Evolutionary conservation across 2,329 filamentous ascomycete genomes (phyloP).

Genomic region (Colletotrichum aenigma): DNA sequence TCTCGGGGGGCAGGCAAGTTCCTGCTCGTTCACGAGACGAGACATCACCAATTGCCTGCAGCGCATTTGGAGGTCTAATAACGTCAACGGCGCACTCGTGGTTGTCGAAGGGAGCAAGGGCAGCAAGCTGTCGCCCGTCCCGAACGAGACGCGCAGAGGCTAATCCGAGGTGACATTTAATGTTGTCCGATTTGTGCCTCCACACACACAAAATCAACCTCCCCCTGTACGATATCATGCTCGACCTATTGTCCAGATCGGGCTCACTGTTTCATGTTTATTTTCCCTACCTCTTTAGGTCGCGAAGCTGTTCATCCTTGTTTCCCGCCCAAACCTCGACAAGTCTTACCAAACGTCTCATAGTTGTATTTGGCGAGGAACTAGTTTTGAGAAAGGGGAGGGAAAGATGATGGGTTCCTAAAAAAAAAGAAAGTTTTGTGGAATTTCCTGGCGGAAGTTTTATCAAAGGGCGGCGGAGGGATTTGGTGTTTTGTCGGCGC

Average conservation of each 20-base stretch:
- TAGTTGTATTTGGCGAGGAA: slow-evolving; percentile 24
- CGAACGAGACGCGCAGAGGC: slow-evolving; percentile 11
- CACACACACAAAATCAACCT: background rate
- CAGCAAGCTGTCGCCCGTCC: background rate
- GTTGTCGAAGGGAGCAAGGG: background rate
- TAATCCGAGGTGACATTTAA: background rate
- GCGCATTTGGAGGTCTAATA: background rate
- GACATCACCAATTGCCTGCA: background rate
- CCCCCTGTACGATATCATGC: slow-evolving; percentile 19
- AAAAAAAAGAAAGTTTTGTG: slow-evolving; percentile 18
- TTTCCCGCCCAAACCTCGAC: background rate
- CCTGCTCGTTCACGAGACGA: background rate
- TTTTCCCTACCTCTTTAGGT: background rate
- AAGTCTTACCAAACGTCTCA: background rate
- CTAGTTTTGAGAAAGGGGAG: slow-evolving; percentile 14
- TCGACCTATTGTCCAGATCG: slow-evolving; percentile 9
- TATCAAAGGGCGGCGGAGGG: slow-evolving; percentile 6
- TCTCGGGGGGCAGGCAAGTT: background rate
- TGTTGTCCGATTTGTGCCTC: background rate
- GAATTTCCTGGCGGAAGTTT: slow-evolving; percentile 24
- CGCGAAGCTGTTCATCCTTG: background rate
- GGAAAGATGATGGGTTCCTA: background rate
- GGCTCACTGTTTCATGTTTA: slow-evolving; percentile 17
- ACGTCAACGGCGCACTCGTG: background rate
- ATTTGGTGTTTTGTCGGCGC: slow-evolving; percentile 17